These are phyloP conservation scores for Aspergillus sp. DNA, from an alignment of 2,329 filamentous ascomycete genomes.

Conservation along the genomic window DNA sequence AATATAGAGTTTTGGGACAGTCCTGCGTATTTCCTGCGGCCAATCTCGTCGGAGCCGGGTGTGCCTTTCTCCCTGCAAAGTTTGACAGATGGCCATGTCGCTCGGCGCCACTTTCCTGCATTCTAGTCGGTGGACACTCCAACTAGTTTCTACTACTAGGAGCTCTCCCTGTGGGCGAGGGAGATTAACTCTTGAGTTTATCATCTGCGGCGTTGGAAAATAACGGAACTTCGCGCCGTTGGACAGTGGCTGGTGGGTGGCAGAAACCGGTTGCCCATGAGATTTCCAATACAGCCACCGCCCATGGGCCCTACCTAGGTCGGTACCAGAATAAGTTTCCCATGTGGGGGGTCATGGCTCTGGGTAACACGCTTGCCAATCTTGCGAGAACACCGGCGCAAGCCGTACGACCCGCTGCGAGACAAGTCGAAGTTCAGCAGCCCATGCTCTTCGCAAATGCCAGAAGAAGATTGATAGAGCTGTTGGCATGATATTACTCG, in stretches of 20 bases:
- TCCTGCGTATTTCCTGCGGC: background rate
- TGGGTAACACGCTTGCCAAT: conserved; percentile 7
- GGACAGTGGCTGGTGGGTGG: conserved; percentile 2
- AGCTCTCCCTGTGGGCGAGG: conserved; percentile 2
- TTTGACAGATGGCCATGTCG: conserved; percentile 13
- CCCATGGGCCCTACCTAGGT: too few relatives aligned
- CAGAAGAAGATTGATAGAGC: background rate
- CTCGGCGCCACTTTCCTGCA: conserved; percentile 15
- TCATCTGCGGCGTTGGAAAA: conserved; percentile 13
- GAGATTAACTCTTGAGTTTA: conserved; percentile 2
- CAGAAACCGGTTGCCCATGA: conserved; percentile 5
- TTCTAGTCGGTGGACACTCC: background rate
- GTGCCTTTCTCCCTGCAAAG: conserved; percentile 2
- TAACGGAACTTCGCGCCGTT: background rate
- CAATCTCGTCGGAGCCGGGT: conserved; percentile 3
- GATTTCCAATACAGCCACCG: background rate
- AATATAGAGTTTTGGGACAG: conserved; percentile 4
- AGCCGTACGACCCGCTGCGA: conserved; percentile 1
- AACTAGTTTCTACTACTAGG: background rate
- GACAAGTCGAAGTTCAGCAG: background rate
- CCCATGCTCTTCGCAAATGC: background rate
- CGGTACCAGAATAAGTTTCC: background rate
- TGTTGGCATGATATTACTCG: background rate
- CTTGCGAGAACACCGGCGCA: background rate
- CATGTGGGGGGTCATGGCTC: conserved; percentile 5